Evolutionary conservation across 2,329 filamentous ascomycete species (phyloP), one percentile per base, ranked within the genome.

Genomic region (Setomelanomma holmii): DNA sequence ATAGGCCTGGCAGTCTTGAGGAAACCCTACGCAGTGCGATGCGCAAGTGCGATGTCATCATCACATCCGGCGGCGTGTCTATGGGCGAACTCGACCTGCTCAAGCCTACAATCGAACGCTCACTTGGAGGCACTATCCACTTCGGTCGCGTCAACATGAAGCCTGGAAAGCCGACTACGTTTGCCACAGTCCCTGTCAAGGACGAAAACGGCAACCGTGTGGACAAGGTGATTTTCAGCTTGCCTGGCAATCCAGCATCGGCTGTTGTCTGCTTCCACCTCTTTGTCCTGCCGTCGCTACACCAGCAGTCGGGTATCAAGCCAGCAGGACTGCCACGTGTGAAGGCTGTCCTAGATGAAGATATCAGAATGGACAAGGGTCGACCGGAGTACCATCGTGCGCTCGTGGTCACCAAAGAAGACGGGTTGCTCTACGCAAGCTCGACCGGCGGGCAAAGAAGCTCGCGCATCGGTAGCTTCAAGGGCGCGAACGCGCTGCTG

Each of bases 91-190:
- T 97, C 2, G 95, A 99, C 74, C 87, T 99, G 6, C 85, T 99
- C 17, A 99, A 99, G 73, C 93, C 95, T 0, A 98, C 93, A 0
- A 90, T 99, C 65, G 95, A 98, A 78, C 88, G 93, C 36, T 82
- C 87, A 1, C 84, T 99, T 1, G 91, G 92, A 50, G 95, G 95
- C 6, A 95, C 88, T 0, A 96, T 99, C 61, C 95, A 97, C 75
- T 99, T 99, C 65, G 95, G 95, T 20, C 89, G 95, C 3, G 95
- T 99, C 2, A 85, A 89, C 48, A 98, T 99, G 95, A 99, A 99
- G 79, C 95, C 95, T 0, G 95, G 95, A 4, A 99, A 98, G 76
- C 95, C 95, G 2, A 97, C 93, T 0, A 99, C 95, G 0, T 99
- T 99, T 73, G 95, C 95, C 2, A 97, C 91, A 0, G 84, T 98